These are phyloP conservation scores for Hamigera avellanea DNA, from an alignment of 495 filamentous ascomycete species.

Conservation along the genomic window DNA sequence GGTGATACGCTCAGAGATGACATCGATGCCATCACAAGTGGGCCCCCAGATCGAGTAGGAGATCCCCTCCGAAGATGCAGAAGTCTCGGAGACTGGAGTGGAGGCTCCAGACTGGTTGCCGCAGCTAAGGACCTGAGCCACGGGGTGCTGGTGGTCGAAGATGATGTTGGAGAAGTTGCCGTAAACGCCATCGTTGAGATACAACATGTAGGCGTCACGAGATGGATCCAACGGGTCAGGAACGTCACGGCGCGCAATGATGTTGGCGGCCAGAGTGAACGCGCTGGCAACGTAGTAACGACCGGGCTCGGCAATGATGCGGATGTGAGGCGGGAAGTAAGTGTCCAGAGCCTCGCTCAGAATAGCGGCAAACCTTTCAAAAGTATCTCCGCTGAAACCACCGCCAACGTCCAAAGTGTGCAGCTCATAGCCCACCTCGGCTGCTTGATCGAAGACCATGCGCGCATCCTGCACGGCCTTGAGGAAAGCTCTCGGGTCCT, in stretches of 20 bases:
- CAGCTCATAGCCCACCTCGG: conserved; percentile 62
- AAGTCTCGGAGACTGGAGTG: conserved; percentile 37
- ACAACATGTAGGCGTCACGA: conserved; percentile 77
- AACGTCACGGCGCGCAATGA: conserved; percentile 91
- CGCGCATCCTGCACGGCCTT: conserved; percentile 87
- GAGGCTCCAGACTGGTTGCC: conserved; percentile 34
- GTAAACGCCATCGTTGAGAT: conserved; percentile 93
- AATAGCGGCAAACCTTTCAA: conserved; percentile 79
- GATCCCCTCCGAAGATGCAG: conserved; percentile 28
- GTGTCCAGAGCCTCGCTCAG: conserved; percentile 70
- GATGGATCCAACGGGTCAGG: conserved; percentile 43
- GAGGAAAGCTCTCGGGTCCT: conserved; percentile 75
- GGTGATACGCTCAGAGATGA: conserved; percentile 64
- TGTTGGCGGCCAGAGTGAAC: conserved; percentile 83
- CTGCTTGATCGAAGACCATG: conserved; percentile 79
- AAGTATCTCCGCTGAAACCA: conserved; percentile 78
- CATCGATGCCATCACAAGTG: conserved; percentile 95
- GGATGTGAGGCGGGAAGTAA: conserved; percentile 75
- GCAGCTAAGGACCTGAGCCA: conserved; percentile 65
- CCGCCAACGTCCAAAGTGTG: conserved; percentile 91
- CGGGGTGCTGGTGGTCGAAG: conserved; percentile 92
- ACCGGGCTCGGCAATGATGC: conserved; percentile 91
- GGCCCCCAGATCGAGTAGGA: conserved; percentile 96
- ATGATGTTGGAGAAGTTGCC: conserved; percentile 98
- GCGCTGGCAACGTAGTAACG: conserved; percentile 91